Evolutionary conservation across 495 filamentous ascomycete genomes (phyloP).

Genomic region (Penicillium canescens): DNA sequence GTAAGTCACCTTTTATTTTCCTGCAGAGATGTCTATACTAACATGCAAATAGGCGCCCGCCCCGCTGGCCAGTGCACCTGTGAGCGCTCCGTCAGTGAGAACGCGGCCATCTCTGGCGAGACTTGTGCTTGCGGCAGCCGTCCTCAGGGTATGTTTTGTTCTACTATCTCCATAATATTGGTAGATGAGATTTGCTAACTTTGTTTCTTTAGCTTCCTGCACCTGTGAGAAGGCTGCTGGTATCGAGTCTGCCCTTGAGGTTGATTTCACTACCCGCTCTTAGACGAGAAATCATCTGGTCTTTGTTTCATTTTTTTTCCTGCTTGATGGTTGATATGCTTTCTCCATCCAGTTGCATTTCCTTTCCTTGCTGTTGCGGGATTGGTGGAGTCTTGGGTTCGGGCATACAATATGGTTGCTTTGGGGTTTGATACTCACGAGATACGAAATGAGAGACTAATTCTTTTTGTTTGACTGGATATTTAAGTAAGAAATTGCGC

Average conservation of each 20-base stretch:
- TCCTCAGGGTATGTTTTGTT: constrained; percentile 56
- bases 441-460: constrained; percentile 2
- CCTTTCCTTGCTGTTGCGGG: background rate
- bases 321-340: constrained; percentile 1
- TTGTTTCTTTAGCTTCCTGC: constrained; percentile 60
- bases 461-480: background rate
- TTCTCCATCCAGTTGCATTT: constrained; percentile 13
- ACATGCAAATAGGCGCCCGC: constrained; percentile 52
- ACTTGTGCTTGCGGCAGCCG: constrained; percentile 79
- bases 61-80: constrained; percentile 83
- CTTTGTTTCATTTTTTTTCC: background rate
- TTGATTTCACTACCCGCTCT: constrained; percentile 70
- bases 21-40: constrained; percentile 5
- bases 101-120: constrained; percentile 54
- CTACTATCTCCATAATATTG: background rate
- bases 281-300: constrained; percentile 7
- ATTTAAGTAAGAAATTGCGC: background rate
- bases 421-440: background rate
- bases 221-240: constrained; percentile 76
- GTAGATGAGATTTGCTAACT: background rate
- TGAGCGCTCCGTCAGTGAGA: constrained; percentile 72
- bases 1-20: constrained; percentile 45
- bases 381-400: constrained; percentile 10
- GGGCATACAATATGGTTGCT: background rate
- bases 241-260: constrained; percentile 57